Conservation (phyloP, 805 yeast genomes). For the Saccharomyces kudriavzevii region DNA sequence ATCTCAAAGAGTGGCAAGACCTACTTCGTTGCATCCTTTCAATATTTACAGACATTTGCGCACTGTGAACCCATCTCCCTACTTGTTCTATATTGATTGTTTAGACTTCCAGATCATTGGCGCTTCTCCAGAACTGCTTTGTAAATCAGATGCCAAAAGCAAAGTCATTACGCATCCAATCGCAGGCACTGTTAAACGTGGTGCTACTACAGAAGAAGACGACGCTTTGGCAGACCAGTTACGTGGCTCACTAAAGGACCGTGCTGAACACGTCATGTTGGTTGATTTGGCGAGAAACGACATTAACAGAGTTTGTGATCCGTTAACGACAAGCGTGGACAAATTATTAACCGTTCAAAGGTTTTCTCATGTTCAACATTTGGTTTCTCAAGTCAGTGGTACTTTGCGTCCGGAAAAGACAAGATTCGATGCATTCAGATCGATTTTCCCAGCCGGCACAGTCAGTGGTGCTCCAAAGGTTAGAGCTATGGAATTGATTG, state of each 20-base stretch:
- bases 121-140: slow-evolving; percentile 92
- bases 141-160: slow-evolving; percentile 64
- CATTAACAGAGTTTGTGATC: slow-evolving; percentile 89
- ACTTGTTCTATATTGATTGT: slow-evolving; percentile 87
- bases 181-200: slow-evolving; percentile 93
- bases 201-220: slow-evolving; percentile 86
- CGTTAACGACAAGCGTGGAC: slow-evolving; percentile 76
- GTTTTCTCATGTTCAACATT: slow-evolving; percentile 94
- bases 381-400: slow-evolving; percentile 92
- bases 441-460: slow-evolving; percentile 98
- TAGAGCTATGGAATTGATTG: slow-evolving; percentile 89
- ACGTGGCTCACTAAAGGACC: slow-evolving; percentile 72
- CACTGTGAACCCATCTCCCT: slow-evolving; percentile 96
- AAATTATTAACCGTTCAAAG: slow-evolving; percentile 82
- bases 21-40: slow-evolving; percentile 92
- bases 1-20: slow-evolving; percentile 91
- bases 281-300: slow-evolving; percentile 97
- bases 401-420: slow-evolving; percentile 74
- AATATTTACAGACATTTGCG: slow-evolving; percentile 90
- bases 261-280: slow-evolving; percentile 98
- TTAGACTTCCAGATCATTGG: slow-evolving; percentile 91
- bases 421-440: slow-evolving; percentile 93
- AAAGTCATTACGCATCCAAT: slow-evolving; percentile 91
- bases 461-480: slow-evolving; percentile 98
- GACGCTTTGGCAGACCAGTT: slow-evolving; percentile 70